Evolutionary conservation across 2,329 filamentous ascomycete genomes (phyloP).

Genomic region (Penicillium rolfsii): DNA sequence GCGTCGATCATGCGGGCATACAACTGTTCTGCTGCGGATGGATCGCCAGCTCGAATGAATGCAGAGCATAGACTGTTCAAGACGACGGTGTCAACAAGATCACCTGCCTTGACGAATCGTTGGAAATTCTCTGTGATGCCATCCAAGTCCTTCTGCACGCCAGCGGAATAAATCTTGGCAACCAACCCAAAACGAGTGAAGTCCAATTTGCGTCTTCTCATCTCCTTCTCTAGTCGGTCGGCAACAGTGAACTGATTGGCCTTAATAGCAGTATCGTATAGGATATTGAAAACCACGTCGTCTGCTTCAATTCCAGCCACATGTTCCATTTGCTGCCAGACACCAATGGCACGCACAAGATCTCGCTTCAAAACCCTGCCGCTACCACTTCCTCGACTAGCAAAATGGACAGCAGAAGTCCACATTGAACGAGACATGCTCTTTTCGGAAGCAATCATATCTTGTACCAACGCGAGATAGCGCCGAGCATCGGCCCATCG

Average conservation of each 20-base stretch:
- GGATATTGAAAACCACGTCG: conserved; percentile 86
- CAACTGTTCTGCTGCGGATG: conserved; percentile 74
- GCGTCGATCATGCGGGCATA: conserved; percentile 81
- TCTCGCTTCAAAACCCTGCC: conserved; percentile 61
- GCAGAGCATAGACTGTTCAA: conserved; percentile 85
- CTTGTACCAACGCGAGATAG: conserved; percentile 81
- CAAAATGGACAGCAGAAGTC: conserved; percentile 82
- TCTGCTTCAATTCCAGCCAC: conserved; percentile 66
- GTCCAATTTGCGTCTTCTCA: conserved; percentile 67
- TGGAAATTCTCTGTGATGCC: conserved; percentile 77
- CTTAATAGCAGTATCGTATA: conserved; percentile 87
- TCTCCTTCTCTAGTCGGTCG: conserved; percentile 82
- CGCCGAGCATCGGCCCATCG: conserved; percentile 65
- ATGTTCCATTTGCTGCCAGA: conserved; percentile 91
- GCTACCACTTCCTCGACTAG: conserved; percentile 66
- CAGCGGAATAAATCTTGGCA: conserved; percentile 81
- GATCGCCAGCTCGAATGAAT: conserved; percentile 75
- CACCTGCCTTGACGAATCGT: conserved; percentile 79
- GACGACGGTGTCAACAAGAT: conserved; percentile 84
- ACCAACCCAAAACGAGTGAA: conserved; percentile 81
- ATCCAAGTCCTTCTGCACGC: conserved; percentile 71
- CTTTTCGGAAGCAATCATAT: conserved; percentile 75
- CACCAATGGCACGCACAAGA: conserved; percentile 68
- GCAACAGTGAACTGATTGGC: conserved; percentile 81
- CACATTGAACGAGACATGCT: conserved; percentile 71